A percentile compares a stretch with the other conserved stretches of the same genome.
Evolutionary conservation across 768 basidiomycete genomes (phyloP).

Genomic region (Candolleomyces efflorescens): DNA sequence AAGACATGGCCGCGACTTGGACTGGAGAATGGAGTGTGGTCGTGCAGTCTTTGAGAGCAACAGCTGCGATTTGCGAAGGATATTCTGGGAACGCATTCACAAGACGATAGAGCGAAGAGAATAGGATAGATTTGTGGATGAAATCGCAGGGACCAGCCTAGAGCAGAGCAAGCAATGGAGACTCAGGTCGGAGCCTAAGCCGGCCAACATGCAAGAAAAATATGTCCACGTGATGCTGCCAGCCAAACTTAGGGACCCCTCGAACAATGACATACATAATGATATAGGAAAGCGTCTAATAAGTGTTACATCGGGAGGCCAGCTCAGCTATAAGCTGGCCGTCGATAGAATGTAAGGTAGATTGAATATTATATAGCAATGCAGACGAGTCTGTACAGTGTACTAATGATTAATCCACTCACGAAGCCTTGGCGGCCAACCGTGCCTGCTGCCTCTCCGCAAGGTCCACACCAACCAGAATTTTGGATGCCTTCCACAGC

Average conservation of each 20-base stretch:
- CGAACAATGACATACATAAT: constrained; percentile 1
- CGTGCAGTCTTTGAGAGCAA: constrained; percentile 29
- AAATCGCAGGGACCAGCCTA: constrained; percentile 3
- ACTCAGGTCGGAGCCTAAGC: too few species aligned
- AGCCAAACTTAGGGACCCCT: too few species aligned
- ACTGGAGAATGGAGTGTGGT: constrained; percentile 9
- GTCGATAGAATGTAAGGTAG: constrained; percentile 5
- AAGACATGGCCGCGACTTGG: constrained; percentile 5
- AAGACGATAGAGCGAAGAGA: not conserved
- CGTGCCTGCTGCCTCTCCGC: constrained; percentile 75
- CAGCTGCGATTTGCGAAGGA: constrained; percentile 33
- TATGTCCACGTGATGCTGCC: constrained; percentile 10
- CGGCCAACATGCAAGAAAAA: constrained; percentile 6
- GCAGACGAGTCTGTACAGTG: not conserved
- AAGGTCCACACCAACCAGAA: constrained; percentile 89
- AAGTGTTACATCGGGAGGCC: not conserved
- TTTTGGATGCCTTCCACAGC: constrained; percentile 96
- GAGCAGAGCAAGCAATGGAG: constrained; percentile 8
- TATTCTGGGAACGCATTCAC: constrained; percentile 35
- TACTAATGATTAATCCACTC: constrained; percentile 2
- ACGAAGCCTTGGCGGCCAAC: constrained; percentile 28
- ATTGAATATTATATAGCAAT: not conserved
- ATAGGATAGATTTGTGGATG: not conserved
- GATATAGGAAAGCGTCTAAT: constrained; percentile 1
- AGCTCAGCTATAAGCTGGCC: not conserved